A percentile compares a stretch with the other conserved stretches of the same genome.
These are phyloP conservation scores for Geotrichum carabidarum DNA, from an alignment of 1,139 yeast species.

Conservation along the genomic window DNA sequence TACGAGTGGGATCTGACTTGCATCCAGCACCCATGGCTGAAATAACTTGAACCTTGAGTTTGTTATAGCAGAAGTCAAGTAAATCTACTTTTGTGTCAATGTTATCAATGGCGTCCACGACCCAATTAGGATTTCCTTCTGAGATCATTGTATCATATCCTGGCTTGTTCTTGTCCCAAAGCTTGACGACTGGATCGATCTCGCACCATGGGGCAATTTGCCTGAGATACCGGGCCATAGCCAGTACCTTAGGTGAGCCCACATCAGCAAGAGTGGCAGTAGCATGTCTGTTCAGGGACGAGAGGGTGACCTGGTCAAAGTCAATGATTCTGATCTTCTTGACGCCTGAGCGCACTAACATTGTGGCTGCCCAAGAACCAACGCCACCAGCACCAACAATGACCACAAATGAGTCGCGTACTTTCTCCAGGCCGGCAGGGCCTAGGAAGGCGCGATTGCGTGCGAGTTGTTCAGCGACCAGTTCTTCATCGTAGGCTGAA, in stretches of 20 bases:
- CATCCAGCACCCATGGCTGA: constrained; percentile 97
- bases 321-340: constrained; percentile 74
- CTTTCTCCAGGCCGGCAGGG: constrained; percentile 71
- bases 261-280: constrained; percentile 86
- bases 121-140: constrained; percentile 47
- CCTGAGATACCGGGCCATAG: constrained; percentile 58
- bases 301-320: constrained; percentile 90
- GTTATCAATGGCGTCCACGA: constrained; percentile 93
- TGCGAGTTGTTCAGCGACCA: constrained; percentile 85
- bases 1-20: constrained; percentile 77
- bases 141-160: constrained; percentile 34
- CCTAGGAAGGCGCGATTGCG: constrained; percentile 89
- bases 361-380: constrained; percentile 93
- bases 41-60: constrained; percentile 52
- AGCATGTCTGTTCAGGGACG: constrained; percentile 89
- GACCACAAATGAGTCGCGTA: constrained; percentile 68
- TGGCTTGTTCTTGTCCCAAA: constrained; percentile 63
- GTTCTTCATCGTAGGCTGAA: constrained; percentile 54
- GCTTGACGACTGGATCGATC: constrained; percentile 67
- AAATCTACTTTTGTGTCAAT: constrained; percentile 91
- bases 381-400: constrained; percentile 99
- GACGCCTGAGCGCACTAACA: constrained; percentile 88
- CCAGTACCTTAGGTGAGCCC: constrained; percentile 81
- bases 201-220: constrained; percentile 88
- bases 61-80: constrained; percentile 61